phyloP scores from a whole-genome alignment of 1,284 basidiomycete genomes.

The Moniliophthora roreri region DNA sequence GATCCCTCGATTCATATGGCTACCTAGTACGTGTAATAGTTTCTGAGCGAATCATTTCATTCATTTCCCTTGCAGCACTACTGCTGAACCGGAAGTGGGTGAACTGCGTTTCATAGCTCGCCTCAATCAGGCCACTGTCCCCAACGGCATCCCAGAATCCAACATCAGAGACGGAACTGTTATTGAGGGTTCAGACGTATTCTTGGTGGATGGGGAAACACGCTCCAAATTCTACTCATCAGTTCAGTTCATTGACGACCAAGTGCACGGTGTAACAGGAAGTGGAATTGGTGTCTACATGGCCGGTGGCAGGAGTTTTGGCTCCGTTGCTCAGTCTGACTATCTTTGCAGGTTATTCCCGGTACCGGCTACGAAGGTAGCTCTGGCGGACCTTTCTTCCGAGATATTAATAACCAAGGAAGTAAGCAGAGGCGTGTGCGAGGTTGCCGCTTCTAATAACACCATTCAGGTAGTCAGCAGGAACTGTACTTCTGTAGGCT shows the following conservation, averaged over 20 bases:
- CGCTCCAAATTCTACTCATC: conserved; percentile 49
- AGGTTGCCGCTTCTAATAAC: too few species aligned
- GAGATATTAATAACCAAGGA: conserved; percentile 47
- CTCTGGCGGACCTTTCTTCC: conserved; percentile 46
- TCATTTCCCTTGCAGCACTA: conserved; percentile 42
- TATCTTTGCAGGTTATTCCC: conserved; percentile 28
- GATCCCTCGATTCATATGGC: conserved; percentile 23
- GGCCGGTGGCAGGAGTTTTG: neutral
- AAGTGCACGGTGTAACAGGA: conserved; percentile 43
- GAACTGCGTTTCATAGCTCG: conserved; percentile 51
- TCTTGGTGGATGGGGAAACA: conserved; percentile 42
- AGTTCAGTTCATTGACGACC: conserved; percentile 42
- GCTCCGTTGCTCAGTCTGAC: too few species aligned
- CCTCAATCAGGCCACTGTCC: conserved; percentile 38
- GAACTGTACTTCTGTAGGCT: conserved; percentile 44
- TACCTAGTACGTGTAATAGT: conserved; percentile 38
- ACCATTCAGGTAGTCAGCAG: conserved; percentile 29
- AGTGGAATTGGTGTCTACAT: conserved; percentile 37
- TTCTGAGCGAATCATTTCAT: conserved; percentile 41
- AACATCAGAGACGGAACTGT: conserved; percentile 36
- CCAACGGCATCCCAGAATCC: conserved; percentile 36
- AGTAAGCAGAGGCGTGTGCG: conserved; percentile 6
- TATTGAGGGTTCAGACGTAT: conserved; percentile 49
- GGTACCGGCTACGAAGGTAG: conserved; percentile 40
- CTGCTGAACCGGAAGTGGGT: conserved; percentile 44